Conservation (phyloP, 352 stramenopile species). For the Thalassiosira allenii region DNA sequence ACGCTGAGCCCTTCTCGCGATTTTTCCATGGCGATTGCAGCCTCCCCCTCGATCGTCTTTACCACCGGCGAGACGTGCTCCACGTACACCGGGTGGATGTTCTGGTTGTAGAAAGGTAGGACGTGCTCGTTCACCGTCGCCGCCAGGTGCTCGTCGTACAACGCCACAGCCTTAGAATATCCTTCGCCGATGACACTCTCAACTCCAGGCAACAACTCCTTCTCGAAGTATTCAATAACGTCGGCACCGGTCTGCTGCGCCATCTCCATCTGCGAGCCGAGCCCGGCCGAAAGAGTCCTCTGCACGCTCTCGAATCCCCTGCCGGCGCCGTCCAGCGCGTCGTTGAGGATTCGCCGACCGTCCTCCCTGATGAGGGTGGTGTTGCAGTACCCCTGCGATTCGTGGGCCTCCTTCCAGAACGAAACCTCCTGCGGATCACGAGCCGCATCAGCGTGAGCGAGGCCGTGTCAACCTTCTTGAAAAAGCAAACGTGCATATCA, state of each 20-base stretch:
- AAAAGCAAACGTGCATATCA: too few relatives aligned
- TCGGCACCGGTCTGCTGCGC: slow-evolving; percentile 13
- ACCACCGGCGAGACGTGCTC: slow-evolving; percentile 43
- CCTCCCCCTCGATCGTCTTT: slow-evolving; percentile 39
- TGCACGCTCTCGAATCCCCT: slow-evolving; percentile 17
- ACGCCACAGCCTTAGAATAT: slow-evolving; percentile 11
- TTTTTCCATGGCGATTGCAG: slow-evolving; percentile 22
- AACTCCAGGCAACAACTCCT: slow-evolving; percentile 28
- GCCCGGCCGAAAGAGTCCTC: slow-evolving; percentile 12
- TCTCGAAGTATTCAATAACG: slow-evolving; percentile 27
- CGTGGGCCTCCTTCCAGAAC: slow-evolving; percentile 50
- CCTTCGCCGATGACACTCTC: slow-evolving; percentile 22
- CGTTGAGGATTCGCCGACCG: slow-evolving; percentile 25
- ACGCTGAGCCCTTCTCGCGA: slow-evolving; percentile 23
- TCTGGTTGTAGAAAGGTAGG: slow-evolving; percentile 28
- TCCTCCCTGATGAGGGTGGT: slow-evolving; percentile 47
- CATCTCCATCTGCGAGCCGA: slow-evolving; percentile 8
- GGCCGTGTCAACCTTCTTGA: too few relatives aligned
- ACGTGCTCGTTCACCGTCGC: slow-evolving; percentile 15
- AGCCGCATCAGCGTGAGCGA: too few relatives aligned
- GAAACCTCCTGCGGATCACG: slow-evolving; percentile 42
- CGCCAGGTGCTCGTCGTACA: slow-evolving; percentile 50
- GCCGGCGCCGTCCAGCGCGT: slow-evolving; percentile 25
- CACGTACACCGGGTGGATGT: slow-evolving; percentile 31
- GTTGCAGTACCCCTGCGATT: slow-evolving; percentile 55